Conservation (phyloP, 805 yeast genomes). For the Metschnikowia peoriensis region DNA sequence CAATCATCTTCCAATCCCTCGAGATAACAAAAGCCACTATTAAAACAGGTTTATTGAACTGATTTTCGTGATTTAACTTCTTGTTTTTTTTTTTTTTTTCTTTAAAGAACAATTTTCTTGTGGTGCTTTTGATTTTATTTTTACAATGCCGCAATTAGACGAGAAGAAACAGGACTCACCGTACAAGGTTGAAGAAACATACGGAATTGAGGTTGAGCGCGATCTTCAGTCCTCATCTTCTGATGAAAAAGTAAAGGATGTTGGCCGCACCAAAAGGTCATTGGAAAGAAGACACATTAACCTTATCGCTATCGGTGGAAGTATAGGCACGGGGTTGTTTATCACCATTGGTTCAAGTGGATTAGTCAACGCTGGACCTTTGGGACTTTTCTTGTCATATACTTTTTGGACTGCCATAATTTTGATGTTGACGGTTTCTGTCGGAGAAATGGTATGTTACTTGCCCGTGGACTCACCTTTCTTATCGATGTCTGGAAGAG, state of each 20-base stretch:
- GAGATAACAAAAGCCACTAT: no score
- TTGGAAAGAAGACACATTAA: slow-evolving; percentile 33
- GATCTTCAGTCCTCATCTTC: slow-evolving; percentile 11
- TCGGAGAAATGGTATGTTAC: slow-evolving; percentile 39
- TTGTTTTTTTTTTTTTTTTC: no score
- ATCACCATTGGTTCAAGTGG: slow-evolving; percentile 36
- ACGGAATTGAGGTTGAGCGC: slow-evolving; percentile 8
- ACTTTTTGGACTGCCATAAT: slow-evolving; percentile 31
- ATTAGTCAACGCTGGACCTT: slow-evolving; percentile 34
- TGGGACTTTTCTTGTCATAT: slow-evolving; percentile 30
- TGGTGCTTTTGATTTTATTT: background rate
- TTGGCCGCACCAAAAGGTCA: slow-evolving; percentile 16
- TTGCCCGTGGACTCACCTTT: slow-evolving; percentile 38
- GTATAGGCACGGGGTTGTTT: slow-evolving; percentile 39
- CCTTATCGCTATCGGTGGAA: slow-evolving; percentile 41
- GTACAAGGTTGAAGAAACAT: slow-evolving; percentile 6
- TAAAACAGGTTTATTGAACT: no score
- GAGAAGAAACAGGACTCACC: slow-evolving; percentile 11
- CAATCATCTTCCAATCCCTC: background rate
- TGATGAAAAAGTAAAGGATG: background rate
- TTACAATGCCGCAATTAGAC: slow-evolving; percentile 3
- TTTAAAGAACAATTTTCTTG: no score
- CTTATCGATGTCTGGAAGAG: slow-evolving; percentile 37
- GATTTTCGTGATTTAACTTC: no score
- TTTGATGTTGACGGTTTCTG: slow-evolving; percentile 32